phyloP scores from a whole-genome alignment of 495 filamentous ascomycete species.

The Hypoxylon fuscum region DNA sequence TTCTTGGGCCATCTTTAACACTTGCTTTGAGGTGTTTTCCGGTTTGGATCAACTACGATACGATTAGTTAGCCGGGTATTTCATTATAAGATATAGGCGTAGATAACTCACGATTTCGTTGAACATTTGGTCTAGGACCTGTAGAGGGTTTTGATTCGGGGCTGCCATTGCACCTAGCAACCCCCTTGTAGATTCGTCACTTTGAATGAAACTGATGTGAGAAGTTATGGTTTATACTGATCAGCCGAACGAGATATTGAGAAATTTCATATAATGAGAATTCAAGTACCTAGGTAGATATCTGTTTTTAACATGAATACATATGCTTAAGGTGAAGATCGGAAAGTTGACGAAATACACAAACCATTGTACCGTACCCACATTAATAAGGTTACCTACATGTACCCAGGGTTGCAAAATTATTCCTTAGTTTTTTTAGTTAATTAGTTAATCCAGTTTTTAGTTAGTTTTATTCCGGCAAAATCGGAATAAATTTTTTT shows the following conservation, averaged over 20 bases:
- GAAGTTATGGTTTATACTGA: too few relatives aligned
- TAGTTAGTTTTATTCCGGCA: too few relatives aligned
- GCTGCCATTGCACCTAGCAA: slow-evolving; percentile 44
- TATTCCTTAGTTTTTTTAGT: too few relatives aligned
- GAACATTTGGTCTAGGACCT: slow-evolving; percentile 55
- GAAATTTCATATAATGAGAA: too few relatives aligned
- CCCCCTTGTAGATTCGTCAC: not conserved
- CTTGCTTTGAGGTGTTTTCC: slow-evolving; percentile 57
- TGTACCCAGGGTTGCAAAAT: too few relatives aligned
- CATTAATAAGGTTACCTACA: slow-evolving; percentile 12
- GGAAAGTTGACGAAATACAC: not conserved
- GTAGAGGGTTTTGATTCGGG: slow-evolving; percentile 47
- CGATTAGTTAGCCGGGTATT: slow-evolving; percentile 16
- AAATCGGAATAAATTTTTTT: too few relatives aligned
- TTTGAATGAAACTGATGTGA: not conserved
- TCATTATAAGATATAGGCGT: not conserved
- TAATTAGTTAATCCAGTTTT: too few relatives aligned
- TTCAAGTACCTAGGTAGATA: not conserved
- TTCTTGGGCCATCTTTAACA: slow-evolving; percentile 50
- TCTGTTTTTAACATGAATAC: not conserved
- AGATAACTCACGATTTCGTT: slow-evolving; percentile 56
- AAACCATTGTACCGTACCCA: not conserved
- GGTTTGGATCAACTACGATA: slow-evolving; percentile 57
- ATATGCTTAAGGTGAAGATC: not conserved
- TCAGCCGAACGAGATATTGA: too few relatives aligned